Conservation (phyloP, 2,329 filamentous ascomycete genomes). For the Neofusicoccum cordaticola region DNA sequence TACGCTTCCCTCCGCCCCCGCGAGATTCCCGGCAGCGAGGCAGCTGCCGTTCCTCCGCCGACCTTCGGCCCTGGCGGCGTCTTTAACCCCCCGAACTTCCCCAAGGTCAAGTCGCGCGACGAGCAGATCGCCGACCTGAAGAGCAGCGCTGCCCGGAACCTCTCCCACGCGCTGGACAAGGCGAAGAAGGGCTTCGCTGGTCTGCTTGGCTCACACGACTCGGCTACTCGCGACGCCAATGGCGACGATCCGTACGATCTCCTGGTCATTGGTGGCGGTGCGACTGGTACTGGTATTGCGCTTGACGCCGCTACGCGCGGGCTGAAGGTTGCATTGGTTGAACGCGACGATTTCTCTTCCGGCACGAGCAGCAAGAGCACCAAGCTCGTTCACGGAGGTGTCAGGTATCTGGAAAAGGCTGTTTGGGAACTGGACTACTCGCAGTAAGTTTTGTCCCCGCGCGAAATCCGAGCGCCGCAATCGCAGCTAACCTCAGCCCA, state of each 20-base stretch:
- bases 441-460: constrained; percentile 51
- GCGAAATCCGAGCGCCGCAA: neutral
- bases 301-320: constrained; percentile 77
- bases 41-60: constrained; percentile 67
- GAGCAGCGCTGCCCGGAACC: constrained; percentile 45
- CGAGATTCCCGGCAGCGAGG: constrained; percentile 68
- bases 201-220: constrained; percentile 13
- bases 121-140: constrained; percentile 64
- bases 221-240: constrained; percentile 17
- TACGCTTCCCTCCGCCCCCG: constrained; percentile 67
- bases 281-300: constrained; percentile 76
- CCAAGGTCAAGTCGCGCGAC: constrained; percentile 58
- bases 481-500: constrained; percentile 20
- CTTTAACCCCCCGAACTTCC: constrained; percentile 65
- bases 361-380: constrained; percentile 86
- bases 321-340: constrained; percentile 75
- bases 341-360: constrained; percentile 78
- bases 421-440: constrained; percentile 82
- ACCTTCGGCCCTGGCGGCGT: constrained; percentile 66
- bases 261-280: constrained; percentile 74
- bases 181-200: constrained; percentile 31
- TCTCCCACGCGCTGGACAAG: constrained; percentile 34
- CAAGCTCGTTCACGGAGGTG: constrained; percentile 81
- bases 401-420: constrained; percentile 82
- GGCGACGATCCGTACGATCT: constrained; percentile 66